Evolutionary conservation across 345 rosid species (phyloP).

Genomic region (Lumnitzera littorea): DNA sequence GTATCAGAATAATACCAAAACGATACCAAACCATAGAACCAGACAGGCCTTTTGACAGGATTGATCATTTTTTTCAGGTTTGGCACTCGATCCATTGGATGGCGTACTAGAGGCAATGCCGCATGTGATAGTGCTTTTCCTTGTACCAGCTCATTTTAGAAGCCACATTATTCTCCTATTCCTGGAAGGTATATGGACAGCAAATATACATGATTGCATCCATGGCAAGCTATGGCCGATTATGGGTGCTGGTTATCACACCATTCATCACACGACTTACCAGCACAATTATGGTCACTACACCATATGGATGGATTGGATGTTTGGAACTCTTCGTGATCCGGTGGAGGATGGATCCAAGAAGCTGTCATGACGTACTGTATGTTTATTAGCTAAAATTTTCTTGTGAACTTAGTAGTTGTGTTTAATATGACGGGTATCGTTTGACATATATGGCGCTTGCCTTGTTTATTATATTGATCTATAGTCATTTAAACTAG

Average conservation of each 20-base stretch:
- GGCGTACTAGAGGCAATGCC: constrained; percentile 92
- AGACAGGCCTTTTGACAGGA: too few relatives aligned
- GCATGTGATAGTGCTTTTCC: constrained; percentile 62
- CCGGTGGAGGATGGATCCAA: constrained; percentile 45
- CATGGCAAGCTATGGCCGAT: constrained; percentile 76
- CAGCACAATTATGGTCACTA: constrained; percentile 95
- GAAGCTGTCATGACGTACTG: constrained; percentile 8
- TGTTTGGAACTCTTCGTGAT: constrained; percentile 78
- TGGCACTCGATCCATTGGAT: constrained; percentile 87
- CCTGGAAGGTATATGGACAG: constrained; percentile 82
- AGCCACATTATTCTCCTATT: constrained; percentile 67
- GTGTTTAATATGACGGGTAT: too few relatives aligned
- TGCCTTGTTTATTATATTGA: too few relatives aligned
- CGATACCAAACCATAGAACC: too few relatives aligned
- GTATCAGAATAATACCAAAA: too few relatives aligned
- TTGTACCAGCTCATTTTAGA: constrained; percentile 74
- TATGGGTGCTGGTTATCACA: constrained; percentile 98
- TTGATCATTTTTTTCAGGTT: constrained; percentile 33
- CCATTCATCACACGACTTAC: constrained; percentile 92
- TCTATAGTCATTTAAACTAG: too few relatives aligned
- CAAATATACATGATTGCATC: constrained; percentile 93
- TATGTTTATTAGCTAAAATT: too few relatives aligned
- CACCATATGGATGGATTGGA: constrained; percentile 98
- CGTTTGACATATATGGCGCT: too few relatives aligned
- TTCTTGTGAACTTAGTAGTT: too few relatives aligned